A percentile compares a stretch with the other conserved stretches of the same genome.
Evolutionary conservation across 129 eudicot genomes (phyloP).

Genomic region (Ambrosia trifida): DNA sequence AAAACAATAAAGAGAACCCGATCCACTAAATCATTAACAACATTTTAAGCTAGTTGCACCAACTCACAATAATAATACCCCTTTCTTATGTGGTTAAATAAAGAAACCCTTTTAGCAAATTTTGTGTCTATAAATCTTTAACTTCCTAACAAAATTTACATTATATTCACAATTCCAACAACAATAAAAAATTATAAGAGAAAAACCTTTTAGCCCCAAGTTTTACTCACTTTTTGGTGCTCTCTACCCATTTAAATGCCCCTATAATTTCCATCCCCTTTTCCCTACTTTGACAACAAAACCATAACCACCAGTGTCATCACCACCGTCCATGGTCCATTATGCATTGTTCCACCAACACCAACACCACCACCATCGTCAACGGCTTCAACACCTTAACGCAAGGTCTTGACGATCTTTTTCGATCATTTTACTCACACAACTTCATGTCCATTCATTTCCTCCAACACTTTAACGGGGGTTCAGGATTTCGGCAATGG

Average conservation of each 20-base stretch:
- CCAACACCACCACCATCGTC: slow-evolving; percentile 41
- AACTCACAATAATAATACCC: no score
- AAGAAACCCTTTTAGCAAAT: no score
- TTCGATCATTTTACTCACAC: slow-evolving; percentile 49
- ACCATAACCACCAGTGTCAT: slow-evolving; percentile 5
- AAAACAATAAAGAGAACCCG: no score
- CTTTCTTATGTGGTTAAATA: no score
- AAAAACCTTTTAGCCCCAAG: slow-evolving; percentile 32
- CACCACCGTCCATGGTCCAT: neutral
- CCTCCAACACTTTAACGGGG: no score
- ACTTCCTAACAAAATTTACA: neutral
- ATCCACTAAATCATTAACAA: no score
- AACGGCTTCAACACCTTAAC: slow-evolving; percentile 64
- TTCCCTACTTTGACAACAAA: slow-evolving; percentile 5
- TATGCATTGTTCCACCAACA: slow-evolving; percentile 32
- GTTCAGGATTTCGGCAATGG: no score
- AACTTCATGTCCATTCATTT: slow-evolving; percentile 73
- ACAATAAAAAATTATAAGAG: no score
- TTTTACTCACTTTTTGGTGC: slow-evolving; percentile 34
- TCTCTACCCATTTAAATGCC: slow-evolving; percentile 36
- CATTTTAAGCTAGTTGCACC: no score
- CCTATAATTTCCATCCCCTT: slow-evolving; percentile 45
- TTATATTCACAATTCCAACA: slow-evolving; percentile 29
- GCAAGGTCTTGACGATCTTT: slow-evolving; percentile 61
- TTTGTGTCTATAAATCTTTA: no score